Percentiles rank a stretch among this genome's conserved stretches.
phyloP scores from a whole-genome alignment of 805 yeast species.

The Myxozyma monticola region DNA sequence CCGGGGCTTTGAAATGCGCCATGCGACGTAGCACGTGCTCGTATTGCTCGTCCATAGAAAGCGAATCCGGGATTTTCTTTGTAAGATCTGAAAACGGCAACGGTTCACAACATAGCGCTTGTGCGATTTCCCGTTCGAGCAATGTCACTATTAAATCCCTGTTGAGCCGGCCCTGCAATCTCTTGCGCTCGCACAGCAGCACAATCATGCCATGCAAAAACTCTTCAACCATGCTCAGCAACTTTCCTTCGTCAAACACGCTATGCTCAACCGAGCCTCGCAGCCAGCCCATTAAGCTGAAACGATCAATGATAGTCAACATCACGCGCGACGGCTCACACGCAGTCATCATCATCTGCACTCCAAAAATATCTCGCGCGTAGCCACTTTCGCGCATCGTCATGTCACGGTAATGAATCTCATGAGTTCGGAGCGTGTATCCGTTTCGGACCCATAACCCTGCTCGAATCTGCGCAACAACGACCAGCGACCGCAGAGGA shows the following conservation, averaged over 20 bases:
- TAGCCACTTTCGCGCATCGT: conserved; percentile 82
- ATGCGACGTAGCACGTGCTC: conserved; percentile 58
- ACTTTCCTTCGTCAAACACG: conserved; percentile 40
- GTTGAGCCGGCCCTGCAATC: conserved; percentile 52
- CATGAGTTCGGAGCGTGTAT: conserved; percentile 71
- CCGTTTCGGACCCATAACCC: conserved; percentile 98
- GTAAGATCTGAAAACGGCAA: conserved; percentile 70
- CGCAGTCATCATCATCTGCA: conserved; percentile 60
- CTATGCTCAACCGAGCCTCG: conserved; percentile 48
- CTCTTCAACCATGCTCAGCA: conserved; percentile 75
- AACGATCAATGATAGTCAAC: conserved; percentile 61
- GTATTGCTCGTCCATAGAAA: conserved; percentile 70
- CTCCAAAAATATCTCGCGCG: conserved; percentile 70
- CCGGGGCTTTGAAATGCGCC: conserved; percentile 64
- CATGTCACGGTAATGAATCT: conserved; percentile 73
- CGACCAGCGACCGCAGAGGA: conserved; percentile 72
- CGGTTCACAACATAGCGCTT: conserved; percentile 74
- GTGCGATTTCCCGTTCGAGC: conserved; percentile 72
- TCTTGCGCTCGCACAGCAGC: conserved; percentile 64
- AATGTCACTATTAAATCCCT: conserved; percentile 45
- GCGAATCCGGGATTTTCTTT: conserved; percentile 70
- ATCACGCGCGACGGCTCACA: conserved; percentile 58
- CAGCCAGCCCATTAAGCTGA: conserved; percentile 64
- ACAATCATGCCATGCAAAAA: conserved; percentile 67
- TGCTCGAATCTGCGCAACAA: conserved; percentile 78